A percentile compares a stretch with the other conserved stretches of the same genome.
phyloP scores from a whole-genome alignment of 2,329 filamentous ascomycete species.

The Tolypocladium pustulatum region DNA sequence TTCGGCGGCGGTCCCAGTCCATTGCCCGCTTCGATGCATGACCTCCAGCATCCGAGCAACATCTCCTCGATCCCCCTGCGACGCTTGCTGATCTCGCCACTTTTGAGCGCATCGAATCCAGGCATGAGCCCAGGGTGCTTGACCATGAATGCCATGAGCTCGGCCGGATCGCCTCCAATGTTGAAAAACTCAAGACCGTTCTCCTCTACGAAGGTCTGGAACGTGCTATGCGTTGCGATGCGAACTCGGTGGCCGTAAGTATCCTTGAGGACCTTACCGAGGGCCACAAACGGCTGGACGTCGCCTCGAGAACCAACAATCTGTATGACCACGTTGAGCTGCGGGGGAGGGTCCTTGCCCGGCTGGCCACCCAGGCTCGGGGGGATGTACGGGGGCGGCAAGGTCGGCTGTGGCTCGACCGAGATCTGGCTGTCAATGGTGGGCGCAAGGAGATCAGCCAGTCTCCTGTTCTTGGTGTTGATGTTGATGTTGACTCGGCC shows the following conservation, averaged over 20 bases:
- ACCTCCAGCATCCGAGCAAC: conserved; percentile 76
- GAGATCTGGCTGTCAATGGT: conserved; percentile 48
- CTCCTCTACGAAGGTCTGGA: conserved; percentile 57
- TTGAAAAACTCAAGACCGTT: conserved; percentile 66
- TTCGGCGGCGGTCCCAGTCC: conserved; percentile 41
- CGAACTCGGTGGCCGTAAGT: conserved; percentile 62
- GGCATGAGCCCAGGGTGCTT: conserved; percentile 83
- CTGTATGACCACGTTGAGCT: conserved; percentile 62
- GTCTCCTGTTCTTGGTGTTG: conserved; percentile 54
- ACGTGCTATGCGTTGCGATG: conserved; percentile 61
- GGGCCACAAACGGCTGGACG: conserved; percentile 64
- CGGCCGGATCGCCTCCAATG: conserved; percentile 65
- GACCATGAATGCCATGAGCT: conserved; percentile 84
- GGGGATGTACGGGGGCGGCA: conserved; percentile 62
- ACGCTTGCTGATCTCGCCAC: conserved; percentile 65
- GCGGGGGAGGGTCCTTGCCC: conserved; percentile 43
- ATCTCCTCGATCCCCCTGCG: conserved; percentile 69
- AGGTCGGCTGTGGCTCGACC: conserved; percentile 33
- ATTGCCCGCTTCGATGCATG: conserved; percentile 70
- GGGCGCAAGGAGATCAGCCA: conserved; percentile 58
- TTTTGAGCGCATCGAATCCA: conserved; percentile 63
- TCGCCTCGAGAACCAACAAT: conserved; percentile 67
- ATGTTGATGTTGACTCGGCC: conserved; percentile 74
- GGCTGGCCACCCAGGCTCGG: conserved; percentile 58
- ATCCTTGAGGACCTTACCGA: conserved; percentile 54